Conservation (phyloP, 768 basidiomycete species). For the Termitomyces sp. region DNA sequence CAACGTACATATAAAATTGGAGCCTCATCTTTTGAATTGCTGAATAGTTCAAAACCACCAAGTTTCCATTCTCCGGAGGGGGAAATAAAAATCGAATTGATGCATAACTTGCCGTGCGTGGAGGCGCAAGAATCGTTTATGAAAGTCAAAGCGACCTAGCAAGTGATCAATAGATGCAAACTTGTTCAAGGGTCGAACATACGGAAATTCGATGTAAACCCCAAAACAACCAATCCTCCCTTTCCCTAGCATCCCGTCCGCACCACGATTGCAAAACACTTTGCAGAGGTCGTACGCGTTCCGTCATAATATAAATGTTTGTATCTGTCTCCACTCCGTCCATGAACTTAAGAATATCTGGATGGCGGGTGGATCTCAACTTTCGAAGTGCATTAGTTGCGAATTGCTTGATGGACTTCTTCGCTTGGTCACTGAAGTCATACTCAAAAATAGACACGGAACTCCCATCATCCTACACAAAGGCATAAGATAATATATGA, state of each 20-base stretch:
- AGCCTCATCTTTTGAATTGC: constrained; percentile 75
- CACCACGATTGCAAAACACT: constrained; percentile 61
- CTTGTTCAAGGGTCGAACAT: constrained; percentile 28
- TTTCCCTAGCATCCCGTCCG: constrained; percentile 58
- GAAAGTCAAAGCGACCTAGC: constrained; percentile 84
- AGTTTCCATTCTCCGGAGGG: constrained; percentile 96
- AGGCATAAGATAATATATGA: constrained; percentile 13
- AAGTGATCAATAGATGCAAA: constrained; percentile 11
- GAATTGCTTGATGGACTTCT: constrained; percentile 63
- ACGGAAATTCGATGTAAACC: constrained; percentile 90
- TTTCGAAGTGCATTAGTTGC: constrained; percentile 91
- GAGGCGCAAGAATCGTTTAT: constrained; percentile 81
- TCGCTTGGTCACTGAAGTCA: constrained; percentile 63
- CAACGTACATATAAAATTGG: constrained; percentile 77
- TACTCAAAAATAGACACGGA: constrained; percentile 92
- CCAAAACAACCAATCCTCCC: constrained; percentile 92
- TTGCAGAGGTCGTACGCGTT: constrained; percentile 80
- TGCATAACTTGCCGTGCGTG: constrained; percentile 77
- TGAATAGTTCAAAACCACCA: constrained; percentile 90
- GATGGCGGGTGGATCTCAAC: constrained; percentile 88
- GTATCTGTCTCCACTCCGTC: constrained; percentile 90
- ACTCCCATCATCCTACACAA: constrained; percentile 78
- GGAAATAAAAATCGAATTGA: constrained; percentile 84
- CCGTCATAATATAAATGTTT: constrained; percentile 90
- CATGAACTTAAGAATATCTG: constrained; percentile 94